Conservation (phyloP, 805 yeast species). For the Starmerella apicola region DNA sequence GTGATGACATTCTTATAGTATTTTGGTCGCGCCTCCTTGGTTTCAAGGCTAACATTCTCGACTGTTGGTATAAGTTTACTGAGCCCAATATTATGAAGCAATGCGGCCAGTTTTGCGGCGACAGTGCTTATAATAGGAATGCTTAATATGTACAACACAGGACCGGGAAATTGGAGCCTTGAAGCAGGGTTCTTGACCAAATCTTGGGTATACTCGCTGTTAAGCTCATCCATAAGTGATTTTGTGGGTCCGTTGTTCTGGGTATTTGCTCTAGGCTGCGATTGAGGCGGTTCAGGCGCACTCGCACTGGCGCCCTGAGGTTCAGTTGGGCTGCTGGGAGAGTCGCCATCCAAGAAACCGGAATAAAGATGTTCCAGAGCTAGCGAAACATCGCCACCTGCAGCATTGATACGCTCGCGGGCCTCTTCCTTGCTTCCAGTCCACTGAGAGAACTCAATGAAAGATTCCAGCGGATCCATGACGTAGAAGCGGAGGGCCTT, state of each 20-base stretch:
- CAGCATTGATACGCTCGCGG: constrained; percentile 11
- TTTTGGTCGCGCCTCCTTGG: no score
- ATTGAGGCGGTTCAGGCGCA: neutral
- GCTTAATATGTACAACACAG: constrained; percentile 21
- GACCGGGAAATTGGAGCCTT: constrained; percentile 20
- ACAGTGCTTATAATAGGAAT: neutral
- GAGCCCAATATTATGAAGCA: neutral
- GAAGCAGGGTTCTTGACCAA: constrained; percentile 25
- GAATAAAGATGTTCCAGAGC: constrained; percentile 11
- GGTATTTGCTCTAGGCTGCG: neutral
- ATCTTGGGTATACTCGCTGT: constrained; percentile 15
- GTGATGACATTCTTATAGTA: constrained; percentile 1
- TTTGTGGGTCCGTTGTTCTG: constrained; percentile 11
- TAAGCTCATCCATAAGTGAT: constrained; percentile 25
- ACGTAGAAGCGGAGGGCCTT: no score
- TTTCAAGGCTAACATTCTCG: no score
- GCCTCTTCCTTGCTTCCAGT: constrained; percentile 11
- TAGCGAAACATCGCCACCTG: constrained; percentile 8
- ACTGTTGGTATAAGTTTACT: neutral
- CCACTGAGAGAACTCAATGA: constrained; percentile 16
- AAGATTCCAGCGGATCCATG: constrained; percentile 11
- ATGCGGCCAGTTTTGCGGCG: neutral
- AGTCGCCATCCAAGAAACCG: neutral
- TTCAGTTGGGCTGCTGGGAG: no score
- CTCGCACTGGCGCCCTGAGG: neutral